Percentiles rank a stretch among this genome's conserved stretches.
Conservation (phyloP, 495 filamentous ascomycete species). For the Annulohypoxylon maeteangense region DNA sequence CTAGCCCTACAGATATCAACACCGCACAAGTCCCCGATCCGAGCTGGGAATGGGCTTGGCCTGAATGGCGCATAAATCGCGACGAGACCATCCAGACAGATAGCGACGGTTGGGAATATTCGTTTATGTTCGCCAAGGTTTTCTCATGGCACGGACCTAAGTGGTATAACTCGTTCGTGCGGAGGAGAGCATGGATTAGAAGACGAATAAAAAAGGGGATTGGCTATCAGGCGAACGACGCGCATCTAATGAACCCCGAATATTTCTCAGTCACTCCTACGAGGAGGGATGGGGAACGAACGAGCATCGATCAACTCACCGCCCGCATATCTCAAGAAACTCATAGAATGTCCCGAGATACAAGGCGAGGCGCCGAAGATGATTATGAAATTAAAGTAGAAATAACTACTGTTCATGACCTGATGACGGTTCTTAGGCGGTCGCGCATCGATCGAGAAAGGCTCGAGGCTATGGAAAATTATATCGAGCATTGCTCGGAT, state of each 20-base stretch:
- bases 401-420: slow-evolving; percentile 43
- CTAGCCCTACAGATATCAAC: slow-evolving; percentile 84
- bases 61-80: slow-evolving; percentile 93
- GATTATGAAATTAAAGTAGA: slow-evolving; percentile 33
- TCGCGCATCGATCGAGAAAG: slow-evolving; percentile 90
- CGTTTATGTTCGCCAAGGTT: slow-evolving; percentile 78
- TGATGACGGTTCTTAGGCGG: slow-evolving; percentile 64
- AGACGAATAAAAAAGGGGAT: slow-evolving; percentile 73
- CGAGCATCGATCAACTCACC: slow-evolving; percentile 6
- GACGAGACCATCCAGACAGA: slow-evolving; percentile 78
- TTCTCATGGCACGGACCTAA: slow-evolving; percentile 92
- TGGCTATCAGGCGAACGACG: slow-evolving; percentile 52
- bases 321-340: slow-evolving; percentile 48
- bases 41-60: slow-evolving; percentile 96
- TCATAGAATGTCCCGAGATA: slow-evolving; percentile 49
- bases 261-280: slow-evolving; percentile 83
- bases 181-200: slow-evolving; percentile 87
- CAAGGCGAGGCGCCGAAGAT: slow-evolving; percentile 47
- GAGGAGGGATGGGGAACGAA: background rate
- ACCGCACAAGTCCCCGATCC: slow-evolving; percentile 95
- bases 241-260: slow-evolving; percentile 77
- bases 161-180: slow-evolving; percentile 93
- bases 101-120: slow-evolving; percentile 96
- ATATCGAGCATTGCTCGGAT: slow-evolving; percentile 80
- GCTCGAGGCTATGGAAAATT: slow-evolving; percentile 79